phyloP scores from a whole-genome alignment of 139 green algal genomes.

The Volvox africanus region DNA sequence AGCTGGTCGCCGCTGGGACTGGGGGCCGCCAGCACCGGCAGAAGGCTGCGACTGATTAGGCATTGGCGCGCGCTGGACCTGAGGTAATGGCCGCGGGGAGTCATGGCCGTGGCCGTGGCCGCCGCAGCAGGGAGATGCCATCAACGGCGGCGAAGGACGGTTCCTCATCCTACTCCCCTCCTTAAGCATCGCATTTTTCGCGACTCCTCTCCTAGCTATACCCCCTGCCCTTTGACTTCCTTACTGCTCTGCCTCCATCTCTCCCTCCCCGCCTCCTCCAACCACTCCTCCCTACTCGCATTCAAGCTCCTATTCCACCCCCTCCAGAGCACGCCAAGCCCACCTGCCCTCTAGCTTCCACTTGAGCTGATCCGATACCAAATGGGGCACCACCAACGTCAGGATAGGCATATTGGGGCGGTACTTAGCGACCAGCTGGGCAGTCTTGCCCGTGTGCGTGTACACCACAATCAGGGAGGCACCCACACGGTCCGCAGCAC shows the following conservation, averaged over 20 bases:
- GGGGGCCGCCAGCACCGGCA: conserved; percentile 89
- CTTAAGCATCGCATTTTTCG: too few species aligned
- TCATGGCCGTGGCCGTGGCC: too few species aligned
- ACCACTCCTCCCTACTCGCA: too few species aligned
- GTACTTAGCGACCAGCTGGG: conserved; percentile 92
- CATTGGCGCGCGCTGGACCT: conserved; percentile 82
- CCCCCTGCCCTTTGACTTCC: too few species aligned
- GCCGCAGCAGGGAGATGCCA: too few species aligned
- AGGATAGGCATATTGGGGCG: conserved; percentile 89
- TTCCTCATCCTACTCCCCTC: too few species aligned
- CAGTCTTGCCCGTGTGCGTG: conserved; percentile 85
- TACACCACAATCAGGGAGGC: conserved; percentile 69
- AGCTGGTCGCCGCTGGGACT: conserved; percentile 71
- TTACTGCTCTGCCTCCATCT: too few species aligned
- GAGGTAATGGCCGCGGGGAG: too few species aligned
- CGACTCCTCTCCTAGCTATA: too few species aligned
- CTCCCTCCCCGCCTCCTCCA: not conserved
- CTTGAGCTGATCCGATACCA: conserved; percentile 82
- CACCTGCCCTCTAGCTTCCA: conserved; percentile 85
- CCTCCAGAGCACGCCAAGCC: not conserved
- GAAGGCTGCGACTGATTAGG: conserved; percentile 81
- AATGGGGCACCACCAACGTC: conserved; percentile 88
- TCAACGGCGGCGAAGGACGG: too few species aligned
- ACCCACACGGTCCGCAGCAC: conserved; percentile 84
- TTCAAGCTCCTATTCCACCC: too few species aligned